Percentiles rank a stretch among this genome's conserved stretches.
phyloP scores from a whole-genome alignment of 106 monocot genomes.

The Dioscorea dumetorum region DNA sequence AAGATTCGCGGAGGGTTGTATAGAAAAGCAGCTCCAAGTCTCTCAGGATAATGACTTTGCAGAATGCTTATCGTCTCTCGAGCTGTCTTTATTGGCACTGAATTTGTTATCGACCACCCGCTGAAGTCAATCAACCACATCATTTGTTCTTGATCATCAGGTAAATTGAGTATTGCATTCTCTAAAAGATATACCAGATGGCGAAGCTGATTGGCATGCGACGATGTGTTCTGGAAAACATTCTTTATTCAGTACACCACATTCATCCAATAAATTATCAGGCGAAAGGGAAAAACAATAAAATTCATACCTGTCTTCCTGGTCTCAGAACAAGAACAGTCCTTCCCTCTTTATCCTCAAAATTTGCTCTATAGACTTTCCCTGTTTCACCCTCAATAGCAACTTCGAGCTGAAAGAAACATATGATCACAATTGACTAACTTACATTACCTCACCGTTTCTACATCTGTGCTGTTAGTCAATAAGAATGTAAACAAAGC shows the following conservation, averaged over 20 bases:
- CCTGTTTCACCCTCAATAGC: constrained; percentile 81
- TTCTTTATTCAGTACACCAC: too few species aligned
- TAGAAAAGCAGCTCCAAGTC: constrained; percentile 42
- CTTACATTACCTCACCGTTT: not conserved
- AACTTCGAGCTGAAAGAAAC: constrained; percentile 40
- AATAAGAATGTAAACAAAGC: not conserved
- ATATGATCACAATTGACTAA: too few species aligned
- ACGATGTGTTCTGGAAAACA: constrained; percentile 55
- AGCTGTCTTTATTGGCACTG: constrained; percentile 66
- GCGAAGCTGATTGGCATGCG: constrained; percentile 69
- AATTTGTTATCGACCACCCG: constrained; percentile 71
- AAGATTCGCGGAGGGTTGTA: constrained; percentile 64
- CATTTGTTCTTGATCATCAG: constrained; percentile 88
- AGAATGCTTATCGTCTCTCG: constrained; percentile 47
- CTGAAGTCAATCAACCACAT: constrained; percentile 82
- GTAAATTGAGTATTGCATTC: constrained; percentile 72
- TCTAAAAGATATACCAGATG: constrained; percentile 72
- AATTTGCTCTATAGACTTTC: constrained; percentile 71
- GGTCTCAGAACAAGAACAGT: constrained; percentile 72
- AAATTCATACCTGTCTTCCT: constrained; percentile 52
- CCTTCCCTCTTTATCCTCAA: constrained; percentile 60
- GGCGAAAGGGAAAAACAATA: not conserved
- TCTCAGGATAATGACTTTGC: constrained; percentile 71
- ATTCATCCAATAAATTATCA: not conserved
- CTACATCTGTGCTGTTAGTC: not conserved